Conservation (phyloP, 805 yeast species). For the Saturnispora zaruensis region DNA sequence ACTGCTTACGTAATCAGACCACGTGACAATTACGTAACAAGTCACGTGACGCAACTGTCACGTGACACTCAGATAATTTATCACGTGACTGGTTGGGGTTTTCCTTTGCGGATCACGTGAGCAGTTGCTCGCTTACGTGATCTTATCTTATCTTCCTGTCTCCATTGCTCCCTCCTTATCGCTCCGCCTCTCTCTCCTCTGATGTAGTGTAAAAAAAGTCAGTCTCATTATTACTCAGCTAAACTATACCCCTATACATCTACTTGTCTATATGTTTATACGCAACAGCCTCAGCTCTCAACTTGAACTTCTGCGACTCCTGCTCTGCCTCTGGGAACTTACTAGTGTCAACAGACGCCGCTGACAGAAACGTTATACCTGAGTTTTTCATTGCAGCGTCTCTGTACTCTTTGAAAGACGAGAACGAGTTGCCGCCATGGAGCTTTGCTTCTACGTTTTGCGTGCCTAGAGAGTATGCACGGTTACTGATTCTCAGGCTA, state of each 20-base stretch:
- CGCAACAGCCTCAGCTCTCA: not conserved
- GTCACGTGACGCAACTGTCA: not conserved
- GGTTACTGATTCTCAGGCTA: not conserved
- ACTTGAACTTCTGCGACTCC: not conserved
- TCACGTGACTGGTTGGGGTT: too few relatives aligned
- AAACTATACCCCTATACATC: too few relatives aligned
- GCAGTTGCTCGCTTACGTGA: too few relatives aligned
- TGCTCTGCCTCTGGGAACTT: not conserved
- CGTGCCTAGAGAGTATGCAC: not conserved
- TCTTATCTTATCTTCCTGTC: too few relatives aligned
- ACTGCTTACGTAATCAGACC: not conserved
- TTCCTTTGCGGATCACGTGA: too few relatives aligned
- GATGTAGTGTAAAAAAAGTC: too few relatives aligned
- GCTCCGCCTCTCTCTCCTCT: too few relatives aligned
- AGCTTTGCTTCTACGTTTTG: not conserved
- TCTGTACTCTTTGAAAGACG: not conserved
- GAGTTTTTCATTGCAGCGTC: not conserved
- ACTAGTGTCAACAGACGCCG: not conserved
- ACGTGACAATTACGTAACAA: not conserved
- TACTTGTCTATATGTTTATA: not conserved
- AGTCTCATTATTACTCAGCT: too few relatives aligned
- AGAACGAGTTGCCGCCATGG: not conserved
- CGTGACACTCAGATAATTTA: not conserved
- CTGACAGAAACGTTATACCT: not conserved
- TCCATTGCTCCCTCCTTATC: too few relatives aligned